These are phyloP conservation scores for Orbilia ellipsospora DNA, from an alignment of 2,329 filamentous ascomycete species.

Conservation along the genomic window DNA sequence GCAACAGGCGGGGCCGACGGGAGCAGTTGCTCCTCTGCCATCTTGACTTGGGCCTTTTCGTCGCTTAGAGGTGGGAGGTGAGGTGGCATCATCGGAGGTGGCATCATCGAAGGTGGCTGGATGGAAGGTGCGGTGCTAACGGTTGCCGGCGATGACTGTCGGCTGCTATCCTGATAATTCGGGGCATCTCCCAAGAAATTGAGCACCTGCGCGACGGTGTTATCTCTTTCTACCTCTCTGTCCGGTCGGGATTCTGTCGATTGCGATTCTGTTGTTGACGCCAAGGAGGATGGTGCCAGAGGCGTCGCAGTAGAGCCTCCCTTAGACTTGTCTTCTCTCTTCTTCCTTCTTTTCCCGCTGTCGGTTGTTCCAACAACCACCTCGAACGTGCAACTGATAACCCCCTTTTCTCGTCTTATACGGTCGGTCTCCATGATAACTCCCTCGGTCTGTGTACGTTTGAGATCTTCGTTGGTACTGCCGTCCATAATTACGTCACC, in stretches of 20 bases:
- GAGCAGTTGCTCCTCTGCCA: conserved; percentile 56
- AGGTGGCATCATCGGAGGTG: conserved; percentile 53
- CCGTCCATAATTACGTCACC: conserved; percentile 53
- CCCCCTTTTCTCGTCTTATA: conserved; percentile 86
- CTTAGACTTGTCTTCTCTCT: conserved; percentile 61
- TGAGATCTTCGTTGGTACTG: conserved; percentile 57
- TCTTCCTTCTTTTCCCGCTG: conserved; percentile 70
- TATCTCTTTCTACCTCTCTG: conserved; percentile 80
- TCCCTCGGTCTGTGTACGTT: conserved; percentile 66
- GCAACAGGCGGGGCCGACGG: conserved; percentile 58
- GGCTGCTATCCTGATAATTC: conserved; percentile 68
- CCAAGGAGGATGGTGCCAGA: conserved; percentile 65
- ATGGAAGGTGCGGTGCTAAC: conserved; percentile 60
- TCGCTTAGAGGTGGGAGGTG: conserved; percentile 56
- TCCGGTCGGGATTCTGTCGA: conserved; percentile 76
- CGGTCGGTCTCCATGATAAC: conserved; percentile 83
- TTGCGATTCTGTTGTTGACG: conserved; percentile 71
- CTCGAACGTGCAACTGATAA: conserved; percentile 88
- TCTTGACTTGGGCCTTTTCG: conserved; percentile 56
- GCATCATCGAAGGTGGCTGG: conserved; percentile 1
- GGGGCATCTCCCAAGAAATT: conserved; percentile 65
- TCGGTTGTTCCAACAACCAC: conserved; percentile 87
- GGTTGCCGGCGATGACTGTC: conserved; percentile 63
- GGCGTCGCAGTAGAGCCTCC: conserved; percentile 60
- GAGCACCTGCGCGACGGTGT: conserved; percentile 70